Base-by-base conservation (phyloP, 78 protist genomes). In the Isochrysis galbana region DNA sequence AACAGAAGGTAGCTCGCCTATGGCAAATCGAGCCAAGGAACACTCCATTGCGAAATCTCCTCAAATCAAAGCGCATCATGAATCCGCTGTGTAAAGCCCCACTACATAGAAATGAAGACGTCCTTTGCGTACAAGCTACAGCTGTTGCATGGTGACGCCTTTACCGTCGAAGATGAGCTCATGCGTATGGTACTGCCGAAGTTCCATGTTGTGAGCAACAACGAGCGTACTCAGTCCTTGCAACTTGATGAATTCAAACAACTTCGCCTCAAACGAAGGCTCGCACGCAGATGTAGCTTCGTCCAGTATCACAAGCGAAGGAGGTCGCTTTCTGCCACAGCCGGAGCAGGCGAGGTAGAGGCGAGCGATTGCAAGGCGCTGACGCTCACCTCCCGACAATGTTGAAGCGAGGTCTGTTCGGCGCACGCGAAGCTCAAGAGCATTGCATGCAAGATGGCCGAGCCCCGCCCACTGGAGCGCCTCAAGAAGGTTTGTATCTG, bases 331-430 rank as follows among this genome's bases (percentile, higher is more conserved):
- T n/a, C n/a, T n/a, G 29, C 42, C 2, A 51, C 42, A 51, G 61
- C 29, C 7, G 61, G 29, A 14, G 61, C 61, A 51, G 29, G 61
- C 61, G 61, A 61, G 74, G 74, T 61, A 61, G 39, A 39, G 48
- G 41, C 91, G 91, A 39, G 91, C 80, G 77, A 23, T 23, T 10
- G 80, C 74, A 41, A 87, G 91, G 10, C 72, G 67, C 91, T 87
- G 91, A 48, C 5, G 47, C 72, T 87, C 74, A 5, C 91, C 91
- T 0, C 42, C 80, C 34, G 70, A 46, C 48, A 86, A 74, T 21
- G 36, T 11, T 2, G 0, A 25, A 44, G 48, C 10, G 61, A 51
- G 61, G 61, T 51, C 61, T 29, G 41, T 21, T n/a, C 7, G 19
- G 26, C 29, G 19, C 34, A 26, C 41, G 47, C 45, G 61, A 25